Evolutionary conservation across 2,329 filamentous ascomycete species (phyloP).

Genomic region (Venturia oleaginea): DNA sequence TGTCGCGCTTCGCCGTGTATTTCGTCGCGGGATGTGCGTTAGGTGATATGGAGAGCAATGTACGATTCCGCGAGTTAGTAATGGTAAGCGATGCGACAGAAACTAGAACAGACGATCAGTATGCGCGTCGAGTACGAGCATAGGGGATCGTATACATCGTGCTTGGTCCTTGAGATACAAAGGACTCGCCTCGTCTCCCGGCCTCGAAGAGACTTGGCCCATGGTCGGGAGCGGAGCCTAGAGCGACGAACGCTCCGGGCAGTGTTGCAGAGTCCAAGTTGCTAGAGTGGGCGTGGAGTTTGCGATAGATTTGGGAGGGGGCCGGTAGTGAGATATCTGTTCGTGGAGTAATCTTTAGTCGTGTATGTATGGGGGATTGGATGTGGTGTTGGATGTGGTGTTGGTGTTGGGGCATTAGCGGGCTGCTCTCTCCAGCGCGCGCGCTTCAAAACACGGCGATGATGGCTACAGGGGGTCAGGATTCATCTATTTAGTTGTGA

Average conservation of each 20-base stretch:
- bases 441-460: background rate
- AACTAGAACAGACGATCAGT: slow-evolving; percentile 46
- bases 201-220: slow-evolving; percentile 85
- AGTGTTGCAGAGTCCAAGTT: background rate
- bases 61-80: slow-evolving; percentile 69
- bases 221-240: slow-evolving; percentile 39
- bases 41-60: slow-evolving; percentile 67
- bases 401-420: background rate
- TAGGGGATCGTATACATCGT: slow-evolving; percentile 56
- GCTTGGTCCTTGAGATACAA: slow-evolving; percentile 87
- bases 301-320: background rate
- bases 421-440: background rate
- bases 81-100: slow-evolving; percentile 76
- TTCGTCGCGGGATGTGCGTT: slow-evolving; percentile 81
- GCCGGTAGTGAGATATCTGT: background rate
- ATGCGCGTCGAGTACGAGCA: background rate
- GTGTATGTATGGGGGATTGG: background rate
- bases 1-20: slow-evolving; percentile 62
- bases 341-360: background rate
- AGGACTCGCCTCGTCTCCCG: slow-evolving; percentile 64
- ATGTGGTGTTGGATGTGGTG: background rate
- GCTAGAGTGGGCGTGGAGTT: background rate
- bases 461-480: background rate
- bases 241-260: slow-evolving; percentile 7
- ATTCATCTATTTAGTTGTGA: background rate